Base-by-base conservation (phyloP, 129 eudicot genomes). In the Deinandra increscens region DNA sequence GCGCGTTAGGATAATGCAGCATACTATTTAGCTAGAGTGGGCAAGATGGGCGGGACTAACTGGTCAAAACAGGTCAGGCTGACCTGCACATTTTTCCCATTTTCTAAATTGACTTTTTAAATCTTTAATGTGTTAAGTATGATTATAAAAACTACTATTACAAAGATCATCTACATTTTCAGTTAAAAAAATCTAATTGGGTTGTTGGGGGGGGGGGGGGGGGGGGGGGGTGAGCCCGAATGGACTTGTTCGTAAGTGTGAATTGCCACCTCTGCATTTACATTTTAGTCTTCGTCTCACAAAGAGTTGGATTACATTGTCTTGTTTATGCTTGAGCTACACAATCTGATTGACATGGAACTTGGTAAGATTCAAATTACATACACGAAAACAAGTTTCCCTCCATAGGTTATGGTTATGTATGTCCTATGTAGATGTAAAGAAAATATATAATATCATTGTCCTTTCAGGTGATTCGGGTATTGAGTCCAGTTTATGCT, bases 401-500 rank as follows among this genome's bases (percentile, higher is more conserved):
- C 31, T 26, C 31, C 31, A 26, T 26, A 26, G 31, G 31, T 26
- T 26, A 26, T 14, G 31, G 31, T 26, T 26, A 26, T 14, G 17
- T 42, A 64, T 42, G 33, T 13, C 17, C 50, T 13, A 8, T 68
- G 73, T 17, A 19, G 7, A 20, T 9, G 20, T 26, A 5, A 14
- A 15, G 12, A 34, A 46, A 14, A 37, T 37, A n/a, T 37, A 20
- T 22, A 33, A 38, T 38, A 8, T 36, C 4, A 17, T 39, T 63
- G 60, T 54, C 44, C 23, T 60, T 73, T 68, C 85, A 92, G 98
- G 98, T 92, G 41, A 86, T 89, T 60, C 74, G 96, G 65, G 96
- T 92, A 26, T 70, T 92, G 60, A 80, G 87, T 63, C 96, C 96
- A 26, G 89, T 92, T 48, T 92, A 82, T 78, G 89, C 88, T 3